A percentile compares a stretch with the other conserved stretches of the same genome.
Evolutionary conservation across 208 protist species (phyloP).

Genomic region (Wallacemonas sp.): DNA sequence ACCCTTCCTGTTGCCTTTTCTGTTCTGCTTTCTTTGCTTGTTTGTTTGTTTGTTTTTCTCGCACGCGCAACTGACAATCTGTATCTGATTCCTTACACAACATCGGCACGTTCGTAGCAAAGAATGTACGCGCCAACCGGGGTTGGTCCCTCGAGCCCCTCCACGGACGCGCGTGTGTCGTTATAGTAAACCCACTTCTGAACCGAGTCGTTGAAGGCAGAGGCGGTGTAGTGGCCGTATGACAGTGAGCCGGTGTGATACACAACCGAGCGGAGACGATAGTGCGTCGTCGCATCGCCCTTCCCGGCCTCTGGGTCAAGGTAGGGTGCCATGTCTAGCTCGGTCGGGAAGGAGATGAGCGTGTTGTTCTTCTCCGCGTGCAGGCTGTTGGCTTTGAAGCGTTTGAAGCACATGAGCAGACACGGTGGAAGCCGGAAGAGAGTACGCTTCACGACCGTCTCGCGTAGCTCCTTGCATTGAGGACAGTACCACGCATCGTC

Average conservation of each 20-base stretch:
- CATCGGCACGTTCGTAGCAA: constrained; percentile 49
- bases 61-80: no score
- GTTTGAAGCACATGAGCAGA: constrained; percentile 78
- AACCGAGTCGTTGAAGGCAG: constrained; percentile 46
- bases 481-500: constrained; percentile 77
- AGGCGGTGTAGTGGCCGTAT: constrained; percentile 86
- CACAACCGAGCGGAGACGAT: constrained; percentile 71
- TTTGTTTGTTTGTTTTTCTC: not conserved
- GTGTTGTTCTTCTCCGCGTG: constrained; percentile 74
- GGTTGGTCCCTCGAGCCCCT: constrained; percentile 21
- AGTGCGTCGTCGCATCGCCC: constrained; percentile 33
- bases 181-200: constrained; percentile 79
- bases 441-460: constrained; percentile 49
- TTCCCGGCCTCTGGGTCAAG: constrained; percentile 47
- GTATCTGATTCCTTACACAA: not conserved
- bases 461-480: constrained; percentile 60
- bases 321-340: constrained; percentile 60
- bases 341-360: constrained; percentile 47
- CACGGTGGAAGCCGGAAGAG: constrained; percentile 75
- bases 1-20: not conserved
- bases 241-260: constrained; percentile 76
- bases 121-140: constrained; percentile 69
- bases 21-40: not conserved
- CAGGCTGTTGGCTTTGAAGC: constrained; percentile 63
- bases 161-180: constrained; percentile 45